phyloP scores from a whole-genome alignment of 257 asterid genomes.

The Solanum neorickii region DNA sequence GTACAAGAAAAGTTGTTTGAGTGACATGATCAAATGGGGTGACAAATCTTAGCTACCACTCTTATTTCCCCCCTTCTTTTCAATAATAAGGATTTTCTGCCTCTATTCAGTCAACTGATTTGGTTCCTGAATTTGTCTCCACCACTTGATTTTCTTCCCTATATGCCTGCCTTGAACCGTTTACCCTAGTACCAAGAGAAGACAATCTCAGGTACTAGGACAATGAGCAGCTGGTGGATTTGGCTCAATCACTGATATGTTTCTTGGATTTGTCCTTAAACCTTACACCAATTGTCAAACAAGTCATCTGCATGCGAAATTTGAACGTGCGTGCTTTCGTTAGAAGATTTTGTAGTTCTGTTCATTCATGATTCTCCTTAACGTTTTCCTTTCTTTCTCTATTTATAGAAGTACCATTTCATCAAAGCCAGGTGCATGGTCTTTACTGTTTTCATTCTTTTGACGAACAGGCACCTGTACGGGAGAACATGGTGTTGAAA shows the following conservation, averaged over 20 bases:
- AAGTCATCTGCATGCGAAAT: not conserved
- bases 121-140: not conserved
- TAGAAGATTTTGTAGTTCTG: not conserved
- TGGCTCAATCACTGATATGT: not conserved
- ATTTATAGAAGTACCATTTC: not conserved
- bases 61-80: not conserved
- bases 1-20: not conserved
- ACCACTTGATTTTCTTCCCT: not conserved
- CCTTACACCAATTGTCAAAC: not conserved
- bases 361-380: not conserved
- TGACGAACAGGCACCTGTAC: constrained; percentile 74
- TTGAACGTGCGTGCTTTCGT: not conserved
- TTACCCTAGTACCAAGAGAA: not conserved
- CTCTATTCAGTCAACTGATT: not conserved
- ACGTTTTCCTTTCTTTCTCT: not conserved
- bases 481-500: constrained; percentile 98
- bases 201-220: not conserved
- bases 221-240: not conserved
- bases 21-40: not conserved
- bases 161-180: not conserved
- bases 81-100: not conserved
- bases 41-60: not conserved
- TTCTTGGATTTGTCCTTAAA: not conserved
- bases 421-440: not conserved
- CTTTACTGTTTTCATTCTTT: not conserved